Percentiles rank a stretch among this genome's conserved stretches.
phyloP scores from a whole-genome alignment of 352 stramenopile species.

The Phytophthora litchii region DNA sequence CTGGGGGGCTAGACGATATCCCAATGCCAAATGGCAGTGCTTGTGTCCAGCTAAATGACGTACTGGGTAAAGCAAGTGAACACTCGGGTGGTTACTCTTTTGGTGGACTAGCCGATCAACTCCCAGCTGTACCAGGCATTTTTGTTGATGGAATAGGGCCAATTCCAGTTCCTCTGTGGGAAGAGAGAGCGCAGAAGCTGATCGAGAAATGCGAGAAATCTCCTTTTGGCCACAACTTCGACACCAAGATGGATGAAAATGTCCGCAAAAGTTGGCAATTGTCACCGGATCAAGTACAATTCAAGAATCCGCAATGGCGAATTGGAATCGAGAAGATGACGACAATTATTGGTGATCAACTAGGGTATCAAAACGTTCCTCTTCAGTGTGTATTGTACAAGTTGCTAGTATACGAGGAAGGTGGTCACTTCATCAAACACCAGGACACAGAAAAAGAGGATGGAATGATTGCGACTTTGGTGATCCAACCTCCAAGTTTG shows the following conservation, averaged over 20 bases:
- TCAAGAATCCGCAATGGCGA: not conserved
- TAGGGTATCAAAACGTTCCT: not conserved
- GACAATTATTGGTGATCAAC: not conserved
- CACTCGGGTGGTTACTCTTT: not conserved
- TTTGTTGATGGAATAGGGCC: not conserved
- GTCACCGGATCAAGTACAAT: not conserved
- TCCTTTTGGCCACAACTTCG: not conserved
- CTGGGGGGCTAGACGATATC: not conserved
- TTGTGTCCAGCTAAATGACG: not conserved
- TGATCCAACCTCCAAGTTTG: not conserved
- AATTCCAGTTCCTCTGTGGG: not conserved
- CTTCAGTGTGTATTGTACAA: not conserved
- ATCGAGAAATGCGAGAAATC: not conserved
- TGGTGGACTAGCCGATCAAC: too few species aligned
- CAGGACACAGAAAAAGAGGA: not conserved
- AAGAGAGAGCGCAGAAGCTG: not conserved
- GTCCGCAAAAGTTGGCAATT: not conserved
- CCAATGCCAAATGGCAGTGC: not conserved
- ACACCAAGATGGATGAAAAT: not conserved
- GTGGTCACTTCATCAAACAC: not conserved
- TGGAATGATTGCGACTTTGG: not conserved
- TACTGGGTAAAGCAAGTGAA: not conserved
- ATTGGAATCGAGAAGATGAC: not conserved
- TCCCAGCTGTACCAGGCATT: too few species aligned
- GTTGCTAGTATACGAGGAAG: not conserved